Evolutionary conservation across 441 rosid species (phyloP), one percentile per base, ranked within the genome.

Genomic region (Theobroma grandiflorum): DNA sequence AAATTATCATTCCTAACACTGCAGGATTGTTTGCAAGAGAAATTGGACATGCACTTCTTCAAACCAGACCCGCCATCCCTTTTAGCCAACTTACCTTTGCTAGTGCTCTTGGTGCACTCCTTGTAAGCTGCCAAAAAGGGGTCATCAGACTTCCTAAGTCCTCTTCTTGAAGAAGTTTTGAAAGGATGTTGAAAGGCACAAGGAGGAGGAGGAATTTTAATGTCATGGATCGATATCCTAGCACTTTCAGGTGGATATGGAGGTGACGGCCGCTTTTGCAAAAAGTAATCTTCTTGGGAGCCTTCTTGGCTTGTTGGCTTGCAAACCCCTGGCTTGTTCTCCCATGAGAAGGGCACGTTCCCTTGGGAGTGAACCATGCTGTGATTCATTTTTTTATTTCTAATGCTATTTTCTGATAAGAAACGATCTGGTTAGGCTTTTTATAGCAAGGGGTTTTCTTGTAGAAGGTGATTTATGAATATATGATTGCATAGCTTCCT

Each of bases 51-150:
- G 35, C 81, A 57, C 78, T 78, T 87, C 76, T 81, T 85, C 68
- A 76, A 73, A 55, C 81, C 57, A 10, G 47, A 47, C n/a, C 81
- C 64, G 2, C 2, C n/a, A 47, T 8, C 62, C 4, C 26, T 55
- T 55, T 50, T 76, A 3, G 76, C 69, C 82, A 31, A 6, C 76
- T 49, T 77, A 47, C 50, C 63, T 20, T 66, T 80, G 8, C 26
- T 40, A n/a, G 66, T 64, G 65, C 76, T 78, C 71, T 86, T 83
- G 43, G 88, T 89, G 67, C 92, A 89, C 88, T 88, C 88, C 59
- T 80, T 84, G 38, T 81, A 91, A 67, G 94, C 94, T 5, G 86
- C 89, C 22, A 86, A 67, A 59, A 91, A 91, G 1, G 94, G 94
- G 75, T 91, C 92, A 6, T 80, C 89, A 0, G 69, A 80, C 42